Conservation (phyloP, 108 stramenopile genomes). For the Aurantiochytrium sp. region DNA sequence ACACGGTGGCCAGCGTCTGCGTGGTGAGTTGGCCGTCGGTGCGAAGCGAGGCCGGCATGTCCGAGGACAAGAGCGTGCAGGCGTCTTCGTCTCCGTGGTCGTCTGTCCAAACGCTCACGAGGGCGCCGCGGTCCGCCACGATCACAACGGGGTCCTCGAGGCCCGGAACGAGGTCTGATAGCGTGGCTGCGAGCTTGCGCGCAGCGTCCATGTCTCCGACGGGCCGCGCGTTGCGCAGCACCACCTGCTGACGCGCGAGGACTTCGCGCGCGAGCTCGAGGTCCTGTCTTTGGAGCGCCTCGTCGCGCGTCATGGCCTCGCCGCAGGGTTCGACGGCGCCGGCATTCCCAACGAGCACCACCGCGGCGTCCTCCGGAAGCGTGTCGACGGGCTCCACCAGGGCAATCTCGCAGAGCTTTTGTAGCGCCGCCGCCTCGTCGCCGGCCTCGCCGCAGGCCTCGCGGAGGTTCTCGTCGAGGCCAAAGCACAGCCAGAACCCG, state of each 20-base stretch:
- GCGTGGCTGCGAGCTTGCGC: background rate
- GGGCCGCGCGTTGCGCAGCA: background rate
- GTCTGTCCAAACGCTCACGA: background rate
- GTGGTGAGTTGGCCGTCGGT: background rate
- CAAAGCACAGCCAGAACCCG: background rate
- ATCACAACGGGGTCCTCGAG: background rate
- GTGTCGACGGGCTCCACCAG: background rate
- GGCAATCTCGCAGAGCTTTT: background rate
- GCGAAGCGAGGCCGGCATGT: background rate
- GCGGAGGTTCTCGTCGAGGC: background rate
- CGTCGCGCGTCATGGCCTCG: background rate
- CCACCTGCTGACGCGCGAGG: background rate
- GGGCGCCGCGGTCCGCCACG: background rate
- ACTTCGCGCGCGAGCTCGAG: background rate
- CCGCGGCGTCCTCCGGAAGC: background rate
- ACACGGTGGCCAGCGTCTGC: background rate
- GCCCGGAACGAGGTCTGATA: background rate
- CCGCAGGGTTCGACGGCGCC: too few relatives aligned
- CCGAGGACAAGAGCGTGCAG: background rate
- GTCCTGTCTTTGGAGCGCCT: background rate
- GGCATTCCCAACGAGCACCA: background rate
- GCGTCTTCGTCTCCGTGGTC: background rate
- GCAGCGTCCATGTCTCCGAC: background rate
- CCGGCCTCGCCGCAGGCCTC: background rate
- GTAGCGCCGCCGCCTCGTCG: background rate